A percentile compares a stretch with the other conserved stretches of the same genome.
These are phyloP conservation scores for Claviceps sp. DNA, from an alignment of 2,329 filamentous ascomycete species.

Conservation along the genomic window DNA sequence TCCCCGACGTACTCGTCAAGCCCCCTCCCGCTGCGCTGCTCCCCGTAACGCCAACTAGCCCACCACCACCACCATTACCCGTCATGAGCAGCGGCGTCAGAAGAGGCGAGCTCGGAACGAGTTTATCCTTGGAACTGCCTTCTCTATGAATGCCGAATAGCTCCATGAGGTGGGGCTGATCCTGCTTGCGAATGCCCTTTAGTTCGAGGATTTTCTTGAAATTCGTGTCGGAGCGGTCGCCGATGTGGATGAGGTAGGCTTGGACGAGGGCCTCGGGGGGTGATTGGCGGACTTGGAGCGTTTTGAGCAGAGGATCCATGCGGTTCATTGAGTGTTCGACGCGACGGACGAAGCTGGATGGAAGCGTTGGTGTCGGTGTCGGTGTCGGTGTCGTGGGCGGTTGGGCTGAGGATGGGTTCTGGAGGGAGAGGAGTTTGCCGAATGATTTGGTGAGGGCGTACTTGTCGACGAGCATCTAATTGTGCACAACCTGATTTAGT, in stretches of 20 bases:
- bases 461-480: slow-evolving; percentile 84
- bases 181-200: slow-evolving; percentile 77
- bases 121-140: slow-evolving; percentile 53
- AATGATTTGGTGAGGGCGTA: slow-evolving; percentile 78
- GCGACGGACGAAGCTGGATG: slow-evolving; percentile 64
- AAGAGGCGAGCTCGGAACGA: slow-evolving; percentile 57
- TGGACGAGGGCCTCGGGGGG: slow-evolving; percentile 91
- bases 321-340: slow-evolving; percentile 74
- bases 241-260: slow-evolving; percentile 94
- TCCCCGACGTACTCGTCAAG: slow-evolving; percentile 23
- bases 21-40: slow-evolving; percentile 32
- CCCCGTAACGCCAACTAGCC: slow-evolving; percentile 18
- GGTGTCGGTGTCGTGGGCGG: slow-evolving; percentile 11
- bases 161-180: slow-evolving; percentile 73
- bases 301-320: slow-evolving; percentile 88
- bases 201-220: slow-evolving; percentile 94
- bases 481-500: not conserved
- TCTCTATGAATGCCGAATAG: slow-evolving; percentile 73
- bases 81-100: slow-evolving; percentile 51
- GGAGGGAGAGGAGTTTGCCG: slow-evolving; percentile 53
- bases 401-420: slow-evolving; percentile 32
- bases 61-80: slow-evolving; percentile 10
- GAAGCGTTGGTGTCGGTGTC: slow-evolving; percentile 16
- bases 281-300: slow-evolving; percentile 80
- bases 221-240: slow-evolving; percentile 82